phyloP scores from a whole-genome alignment of 768 basidiomycete species.

The Auriculariales sp. region DNA sequence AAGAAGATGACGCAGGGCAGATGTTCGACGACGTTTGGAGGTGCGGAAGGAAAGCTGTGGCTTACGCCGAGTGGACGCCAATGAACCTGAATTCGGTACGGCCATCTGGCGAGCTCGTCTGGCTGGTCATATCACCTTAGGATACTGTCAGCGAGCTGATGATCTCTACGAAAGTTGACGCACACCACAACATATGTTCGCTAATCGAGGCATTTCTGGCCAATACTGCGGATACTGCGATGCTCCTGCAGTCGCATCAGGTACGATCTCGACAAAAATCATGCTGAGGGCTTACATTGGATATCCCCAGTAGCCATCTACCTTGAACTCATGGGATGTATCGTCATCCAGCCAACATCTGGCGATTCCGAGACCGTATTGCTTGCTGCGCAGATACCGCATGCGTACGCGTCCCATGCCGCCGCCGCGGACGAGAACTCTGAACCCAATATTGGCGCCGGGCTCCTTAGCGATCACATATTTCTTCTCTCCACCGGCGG shows the following conservation, averaged over 20 bases:
- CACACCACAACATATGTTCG: neutral
- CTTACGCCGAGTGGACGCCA: neutral
- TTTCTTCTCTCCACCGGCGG: neutral
- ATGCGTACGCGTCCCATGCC: conserved; percentile 7
- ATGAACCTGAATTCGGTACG: neutral
- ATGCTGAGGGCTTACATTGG: neutral
- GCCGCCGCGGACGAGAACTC: conserved; percentile 1
- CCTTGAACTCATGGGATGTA: neutral
- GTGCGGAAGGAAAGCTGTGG: too few species aligned
- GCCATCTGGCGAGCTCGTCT: neutral
- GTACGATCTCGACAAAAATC: neutral
- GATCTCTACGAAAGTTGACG: too few species aligned
- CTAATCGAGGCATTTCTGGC: neutral
- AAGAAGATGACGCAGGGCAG: too few species aligned
- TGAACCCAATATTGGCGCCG: conserved; percentile 2
- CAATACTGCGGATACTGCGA: neutral
- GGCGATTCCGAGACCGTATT: conserved; percentile 4
- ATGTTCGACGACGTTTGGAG: too few species aligned
- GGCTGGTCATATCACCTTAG: neutral
- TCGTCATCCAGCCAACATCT: conserved; percentile 7
- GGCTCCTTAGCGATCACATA: conserved; percentile 3
- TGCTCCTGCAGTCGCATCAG: neutral
- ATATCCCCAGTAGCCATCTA: conserved; percentile 3
- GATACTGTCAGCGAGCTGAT: too few species aligned
- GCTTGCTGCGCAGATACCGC: conserved; percentile 4